A percentile compares a stretch with the other conserved stretches of the same genome.
These are phyloP conservation scores for Punica granatum DNA, from an alignment of 345 rosid genomes.

Conservation along the genomic window DNA sequence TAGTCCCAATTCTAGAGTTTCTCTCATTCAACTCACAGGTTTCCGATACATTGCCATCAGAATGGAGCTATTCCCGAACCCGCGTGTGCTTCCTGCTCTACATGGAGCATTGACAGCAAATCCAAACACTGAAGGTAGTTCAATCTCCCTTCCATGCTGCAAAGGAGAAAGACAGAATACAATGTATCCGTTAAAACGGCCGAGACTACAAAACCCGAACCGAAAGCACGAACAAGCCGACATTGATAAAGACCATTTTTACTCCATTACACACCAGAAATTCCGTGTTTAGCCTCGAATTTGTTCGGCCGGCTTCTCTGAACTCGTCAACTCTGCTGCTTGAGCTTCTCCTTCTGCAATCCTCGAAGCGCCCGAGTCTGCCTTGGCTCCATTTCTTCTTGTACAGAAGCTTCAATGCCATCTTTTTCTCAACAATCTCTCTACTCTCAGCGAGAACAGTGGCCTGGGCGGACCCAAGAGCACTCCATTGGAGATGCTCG, in stretches of 20 bases:
- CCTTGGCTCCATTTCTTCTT: constrained; percentile 1
- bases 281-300: background rate
- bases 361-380: constrained; percentile 4
- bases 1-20: background rate
- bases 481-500: background rate
- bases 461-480: background rate
- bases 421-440: background rate
- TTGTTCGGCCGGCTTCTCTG: background rate
- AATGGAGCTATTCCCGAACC: background rate
- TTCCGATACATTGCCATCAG: background rate
- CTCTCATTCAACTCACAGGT: background rate
- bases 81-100: background rate
- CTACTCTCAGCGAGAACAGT: background rate
- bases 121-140: background rate
- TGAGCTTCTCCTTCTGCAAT: background rate
- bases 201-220: too few relatives aligned
- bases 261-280: background rate
- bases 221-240: background rate
- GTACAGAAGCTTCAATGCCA: constrained; percentile 6
- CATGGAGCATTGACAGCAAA: background rate
- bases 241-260: background rate
- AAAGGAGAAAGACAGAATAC: background rate
- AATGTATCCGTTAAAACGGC: background rate
- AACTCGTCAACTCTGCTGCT: background rate
- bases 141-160: constrained; percentile 5